phyloP scores from a whole-genome alignment of 148 eudicot genomes.

The Chenopodium suecicum region DNA sequence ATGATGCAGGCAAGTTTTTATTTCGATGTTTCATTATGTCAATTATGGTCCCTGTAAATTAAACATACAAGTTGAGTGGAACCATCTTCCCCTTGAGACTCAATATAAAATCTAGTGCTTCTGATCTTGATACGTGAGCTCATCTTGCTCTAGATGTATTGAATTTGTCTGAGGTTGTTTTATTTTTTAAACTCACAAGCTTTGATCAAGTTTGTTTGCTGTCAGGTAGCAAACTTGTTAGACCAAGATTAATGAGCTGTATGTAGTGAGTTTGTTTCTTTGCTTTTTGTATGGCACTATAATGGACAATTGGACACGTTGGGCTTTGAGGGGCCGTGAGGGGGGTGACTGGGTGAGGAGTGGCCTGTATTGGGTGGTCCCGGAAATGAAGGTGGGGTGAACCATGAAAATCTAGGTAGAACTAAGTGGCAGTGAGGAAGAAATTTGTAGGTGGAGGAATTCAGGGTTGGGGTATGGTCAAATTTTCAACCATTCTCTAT shows the following conservation, averaged over 20 bases:
- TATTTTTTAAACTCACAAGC: no score
- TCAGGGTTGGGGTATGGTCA: neutral
- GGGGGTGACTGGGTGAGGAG: neutral
- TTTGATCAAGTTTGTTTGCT: no score
- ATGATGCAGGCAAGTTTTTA: constrained; percentile 82
- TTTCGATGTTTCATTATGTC: neutral
- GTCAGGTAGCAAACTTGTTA: no score
- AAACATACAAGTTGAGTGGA: neutral
- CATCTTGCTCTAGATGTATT: neutral
- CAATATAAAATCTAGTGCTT: neutral
- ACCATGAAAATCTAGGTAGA: neutral
- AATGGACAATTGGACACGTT: no score
- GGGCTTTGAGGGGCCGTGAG: neutral
- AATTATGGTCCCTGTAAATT: neutral
- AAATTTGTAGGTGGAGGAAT: neutral
- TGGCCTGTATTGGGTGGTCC: neutral
- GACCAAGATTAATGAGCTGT: no score
- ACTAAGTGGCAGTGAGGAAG: no score
- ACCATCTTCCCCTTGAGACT: neutral
- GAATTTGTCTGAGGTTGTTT: no score
- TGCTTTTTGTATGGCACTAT: no score
- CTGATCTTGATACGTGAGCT: neutral
- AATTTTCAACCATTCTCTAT: neutral
- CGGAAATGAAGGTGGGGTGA: neutral
- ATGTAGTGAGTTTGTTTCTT: no score